Conservation (phyloP, 148 eudicot genomes). For the Fagopyrum esculentum region DNA sequence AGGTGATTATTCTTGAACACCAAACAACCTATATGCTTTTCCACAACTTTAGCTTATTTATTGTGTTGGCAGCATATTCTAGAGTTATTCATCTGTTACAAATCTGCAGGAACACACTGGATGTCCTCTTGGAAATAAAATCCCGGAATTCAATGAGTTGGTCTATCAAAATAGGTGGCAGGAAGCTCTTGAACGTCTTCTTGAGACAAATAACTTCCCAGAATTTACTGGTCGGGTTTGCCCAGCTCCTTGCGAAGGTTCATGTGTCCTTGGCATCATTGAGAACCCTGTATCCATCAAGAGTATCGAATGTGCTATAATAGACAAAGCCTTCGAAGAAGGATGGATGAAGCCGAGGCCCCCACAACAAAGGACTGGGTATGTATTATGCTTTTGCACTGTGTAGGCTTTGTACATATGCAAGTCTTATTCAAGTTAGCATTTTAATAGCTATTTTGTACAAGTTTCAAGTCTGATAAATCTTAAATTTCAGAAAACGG, state of each 20-base stretch:
- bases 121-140: constrained; percentile 96
- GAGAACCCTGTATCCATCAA: constrained; percentile 97
- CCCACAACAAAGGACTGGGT: constrained; percentile 86
- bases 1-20: constrained; percentile 33
- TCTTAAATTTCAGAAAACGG: constrained; percentile 45
- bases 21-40: neutral
- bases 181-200: constrained; percentile 89
- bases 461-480: neutral
- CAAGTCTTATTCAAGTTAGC: neutral
- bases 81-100: neutral
- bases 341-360: constrained; percentile 99
- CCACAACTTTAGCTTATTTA: neutral
- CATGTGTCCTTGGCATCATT: constrained; percentile 97
- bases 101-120: constrained; percentile 82
- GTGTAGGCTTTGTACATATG: neutral
- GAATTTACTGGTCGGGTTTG: constrained; percentile 98
- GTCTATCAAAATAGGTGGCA: constrained; percentile 98
- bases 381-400: neutral
- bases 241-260: constrained; percentile 99
- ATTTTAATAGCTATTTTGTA: neutral
- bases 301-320: constrained; percentile 89
- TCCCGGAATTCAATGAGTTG: constrained; percentile 94
- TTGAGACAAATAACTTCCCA: constrained; percentile 96
- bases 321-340: constrained; percentile 96
- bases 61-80: neutral